Base-by-base conservation (phyloP, 768 basidiomycete genomes). In the Dictyophora rubrovolvata region DNA sequence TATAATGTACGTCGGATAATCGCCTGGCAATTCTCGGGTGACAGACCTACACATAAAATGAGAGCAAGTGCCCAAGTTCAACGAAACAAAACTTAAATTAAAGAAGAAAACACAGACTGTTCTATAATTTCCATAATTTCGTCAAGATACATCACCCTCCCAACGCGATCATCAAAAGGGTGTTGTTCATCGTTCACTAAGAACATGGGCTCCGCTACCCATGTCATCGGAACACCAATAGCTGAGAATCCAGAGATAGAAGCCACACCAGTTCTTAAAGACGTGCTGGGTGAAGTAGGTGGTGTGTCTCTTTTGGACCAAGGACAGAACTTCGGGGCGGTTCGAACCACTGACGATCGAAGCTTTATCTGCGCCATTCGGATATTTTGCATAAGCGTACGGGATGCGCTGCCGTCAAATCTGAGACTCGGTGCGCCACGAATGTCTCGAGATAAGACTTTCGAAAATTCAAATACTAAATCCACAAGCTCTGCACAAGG, bases 21-120 rank as follows among this genome's bases (percentile, higher is more conserved):
- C 77, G 14, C 79, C 83, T 0, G 86, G 86, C 0, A 89, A 75
- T 63, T 89, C 86, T 1, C 88, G 79, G 0, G 86, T 84, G 3
- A 83, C 77, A 1, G 87, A 80, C 20, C 88, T 89, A 28, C 28
- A 28, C 28, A 28, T 28, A 3, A 58, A 12, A 46, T 34, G 54
- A 47, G 16, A 23, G 54, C 5, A 50, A 14, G 20, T 34, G 22
- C 20, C 9, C 49, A 14, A 11, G n/a, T n/a, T n/a, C n/a, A n/a
- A n/a, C n/a, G 34, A 33, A 21, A 1, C 1, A 42, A 49, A 47
- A 21, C 7, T n/a, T 16, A 33, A 3, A 4, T 12, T 16, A 3
- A 12, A 22, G 10, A 60, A 56, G 14, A 5, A 8, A 20, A 23
- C 28, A 70, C 81, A 11, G 36, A 60, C 62, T 62, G 60, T 36